Base-by-base conservation (phyloP, 306 rosid genomes). In the Comarum palustre region DNA sequence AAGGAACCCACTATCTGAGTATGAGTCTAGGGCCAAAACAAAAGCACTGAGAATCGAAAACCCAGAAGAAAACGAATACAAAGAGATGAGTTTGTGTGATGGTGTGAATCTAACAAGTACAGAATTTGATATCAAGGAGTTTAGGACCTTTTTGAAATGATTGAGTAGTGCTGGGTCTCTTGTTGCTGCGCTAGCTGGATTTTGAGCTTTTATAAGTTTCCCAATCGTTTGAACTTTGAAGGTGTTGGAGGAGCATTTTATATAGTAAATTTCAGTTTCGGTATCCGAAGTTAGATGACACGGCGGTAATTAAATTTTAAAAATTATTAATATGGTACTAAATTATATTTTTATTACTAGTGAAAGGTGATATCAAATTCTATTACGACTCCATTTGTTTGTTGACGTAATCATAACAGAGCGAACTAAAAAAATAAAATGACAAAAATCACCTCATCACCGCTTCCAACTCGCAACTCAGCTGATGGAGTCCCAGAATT, bases 161-260 rank as follows among this genome's bases (percentile, higher is more conserved):
- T 15, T 17, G 38, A 15, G 36, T 43, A 7, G 27, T 25, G 20
- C 57, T 41, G 75, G 67, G 67, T 72, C 59, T 57, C 55, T 57
- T 45, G 6, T 3, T 72, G 75, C 43, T 57, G 39, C 22, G 36
- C 22, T 38, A 39, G 69, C 69, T 66, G 54, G 71, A 16, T 16
- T 48, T 70, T 47, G 42, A 72, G 43, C 25, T 41, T 57, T 72
- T 72, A 71, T 54, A 71, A 38, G 75, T 55, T 55, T 61, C 34
- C 42, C 8, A 59, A 29, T 29, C 38, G 8, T 59, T 59, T n/a
- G n/a, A n/a, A n/a, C n/a, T n/a, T 59, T 14, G 39, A 59, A 27
- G 65, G n/a, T 24, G 62, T 12, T 11, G 14, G 32, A 55, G 25
- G 25, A 51, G 58, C 58, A n/a, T 51, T 51, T 50, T 51, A 51